Percentiles rank a stretch among this genome's conserved stretches.
phyloP scores from a whole-genome alignment of 1,284 basidiomycete species.

The Ceratobasidium sp. region DNA sequence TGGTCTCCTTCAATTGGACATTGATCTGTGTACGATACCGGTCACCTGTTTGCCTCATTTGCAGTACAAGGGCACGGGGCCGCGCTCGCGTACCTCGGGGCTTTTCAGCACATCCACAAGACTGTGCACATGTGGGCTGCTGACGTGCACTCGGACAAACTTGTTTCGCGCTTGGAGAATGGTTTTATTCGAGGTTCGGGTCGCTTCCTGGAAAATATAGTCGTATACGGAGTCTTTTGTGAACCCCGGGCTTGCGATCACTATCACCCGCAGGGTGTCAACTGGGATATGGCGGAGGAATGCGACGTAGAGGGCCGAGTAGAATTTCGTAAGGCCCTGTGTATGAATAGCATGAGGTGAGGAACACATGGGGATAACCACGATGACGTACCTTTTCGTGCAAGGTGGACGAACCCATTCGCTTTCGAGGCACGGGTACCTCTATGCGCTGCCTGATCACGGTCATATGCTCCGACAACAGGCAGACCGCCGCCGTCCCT shows the following conservation, averaged over 20 bases:
- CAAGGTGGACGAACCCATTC: slow-evolving; percentile 81
- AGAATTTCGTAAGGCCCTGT: slow-evolving; percentile 81
- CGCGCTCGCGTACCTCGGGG: slow-evolving; percentile 75
- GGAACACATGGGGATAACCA: background rate
- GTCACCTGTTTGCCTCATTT: slow-evolving; percentile 11
- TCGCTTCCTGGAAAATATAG: slow-evolving; percentile 86
- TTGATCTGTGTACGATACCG: slow-evolving; percentile 63
- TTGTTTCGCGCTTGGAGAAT: slow-evolving; percentile 84
- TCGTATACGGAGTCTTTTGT: slow-evolving; percentile 91
- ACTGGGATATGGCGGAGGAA: slow-evolving; percentile 93
- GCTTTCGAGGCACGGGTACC: slow-evolving; percentile 91
- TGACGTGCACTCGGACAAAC: slow-evolving; percentile 91
- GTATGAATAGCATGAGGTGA: background rate
- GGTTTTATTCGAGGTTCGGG: slow-evolving; percentile 84
- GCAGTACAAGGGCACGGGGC: slow-evolving; percentile 22
- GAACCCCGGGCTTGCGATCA: slow-evolving; percentile 97
- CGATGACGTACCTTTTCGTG: slow-evolving; percentile 76
- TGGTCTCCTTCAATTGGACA: slow-evolving; percentile 92
- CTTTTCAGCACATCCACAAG: slow-evolving; percentile 94
- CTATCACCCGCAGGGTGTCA: slow-evolving; percentile 84
- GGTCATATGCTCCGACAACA: slow-evolving; percentile 98
- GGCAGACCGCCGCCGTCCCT: slow-evolving; percentile 93
- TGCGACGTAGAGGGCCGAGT: slow-evolving; percentile 86
- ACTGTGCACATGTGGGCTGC: slow-evolving; percentile 95
- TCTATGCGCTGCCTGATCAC: slow-evolving; percentile 93